A percentile compares a stretch with the other conserved stretches of the same genome.
phyloP scores from a whole-genome alignment of 192 early-diverging fungal genomes.

The Backusella liffmaniae region DNA sequence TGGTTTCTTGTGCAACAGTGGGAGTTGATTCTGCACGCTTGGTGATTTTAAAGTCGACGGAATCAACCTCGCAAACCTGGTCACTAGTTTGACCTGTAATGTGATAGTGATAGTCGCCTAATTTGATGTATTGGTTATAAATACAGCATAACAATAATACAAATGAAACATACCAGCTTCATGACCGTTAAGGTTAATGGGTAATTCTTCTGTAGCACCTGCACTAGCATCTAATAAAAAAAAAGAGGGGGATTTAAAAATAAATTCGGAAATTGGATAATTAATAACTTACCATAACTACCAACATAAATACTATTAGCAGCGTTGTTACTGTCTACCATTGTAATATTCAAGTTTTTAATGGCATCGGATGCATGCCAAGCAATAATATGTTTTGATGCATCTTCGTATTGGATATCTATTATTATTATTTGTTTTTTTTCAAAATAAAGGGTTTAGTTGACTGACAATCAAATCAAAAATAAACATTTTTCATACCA shows the following conservation, averaged over 20 bases:
- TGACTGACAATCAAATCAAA: neutral
- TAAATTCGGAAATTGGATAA: constrained; percentile 3
- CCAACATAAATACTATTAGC: constrained; percentile 1
- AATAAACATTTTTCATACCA: constrained; percentile 4
- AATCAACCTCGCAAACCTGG: neutral
- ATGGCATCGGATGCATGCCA: neutral
- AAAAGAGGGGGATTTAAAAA: neutral
- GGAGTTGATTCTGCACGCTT: constrained; percentile 2
- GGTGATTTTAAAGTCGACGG: constrained; percentile 14
- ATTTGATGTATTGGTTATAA: neutral
- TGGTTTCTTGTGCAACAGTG: neutral
- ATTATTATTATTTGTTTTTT: neutral
- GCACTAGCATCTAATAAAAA: neutral
- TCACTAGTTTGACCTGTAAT: neutral
- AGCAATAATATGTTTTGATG: neutral
- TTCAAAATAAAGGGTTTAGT: neutral
- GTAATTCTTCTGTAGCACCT: constrained; percentile 1
- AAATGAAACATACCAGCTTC: neutral
- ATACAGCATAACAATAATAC: neutral
- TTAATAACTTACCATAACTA: constrained; percentile 10
- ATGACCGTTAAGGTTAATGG: neutral
- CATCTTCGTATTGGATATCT: constrained; percentile 2
- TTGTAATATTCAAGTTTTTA: constrained; percentile 11
- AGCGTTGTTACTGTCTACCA: constrained; percentile 10
- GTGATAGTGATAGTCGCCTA: constrained; percentile 20